phyloP scores from a whole-genome alignment of 139 green algal genomes.

The Micromonas pusilla region DNA sequence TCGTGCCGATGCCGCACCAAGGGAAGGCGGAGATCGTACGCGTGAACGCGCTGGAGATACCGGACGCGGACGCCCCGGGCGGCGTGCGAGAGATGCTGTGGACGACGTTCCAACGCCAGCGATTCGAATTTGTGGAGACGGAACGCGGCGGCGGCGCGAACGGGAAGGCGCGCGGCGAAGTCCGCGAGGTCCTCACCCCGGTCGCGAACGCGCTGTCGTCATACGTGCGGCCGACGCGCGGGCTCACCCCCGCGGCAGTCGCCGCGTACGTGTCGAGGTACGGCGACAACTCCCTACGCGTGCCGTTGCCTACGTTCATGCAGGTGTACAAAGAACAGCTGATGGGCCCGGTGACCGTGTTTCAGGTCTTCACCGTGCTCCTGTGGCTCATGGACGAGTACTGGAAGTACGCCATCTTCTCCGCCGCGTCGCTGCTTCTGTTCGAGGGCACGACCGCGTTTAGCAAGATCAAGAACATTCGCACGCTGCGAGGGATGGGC shows the following conservation, averaged over 20 bases:
- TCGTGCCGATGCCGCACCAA: slow-evolving; percentile 26
- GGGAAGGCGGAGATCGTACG: slow-evolving; percentile 31
- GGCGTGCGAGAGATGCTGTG: slow-evolving; percentile 10
- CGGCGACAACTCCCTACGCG: slow-evolving; percentile 33
- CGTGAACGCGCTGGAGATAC: not conserved
- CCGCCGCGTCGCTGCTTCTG: slow-evolving; percentile 12
- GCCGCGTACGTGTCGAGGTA: not conserved
- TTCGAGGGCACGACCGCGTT: slow-evolving; percentile 35
- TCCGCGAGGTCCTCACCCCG: slow-evolving; percentile 22
- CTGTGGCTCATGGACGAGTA: slow-evolving; percentile 40
- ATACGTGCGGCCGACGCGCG: slow-evolving; percentile 18
- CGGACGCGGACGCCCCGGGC: not conserved
- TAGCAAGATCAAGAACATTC: slow-evolving; percentile 32
- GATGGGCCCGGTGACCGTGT: slow-evolving; percentile 34
- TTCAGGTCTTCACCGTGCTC: slow-evolving; percentile 35
- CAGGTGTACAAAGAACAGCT: slow-evolving; percentile 40
- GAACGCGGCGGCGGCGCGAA: slow-evolving; percentile 1
- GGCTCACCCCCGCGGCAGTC: slow-evolving; percentile 3
- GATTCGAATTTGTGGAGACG: slow-evolving; percentile 20
- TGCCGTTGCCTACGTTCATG: slow-evolving; percentile 34
- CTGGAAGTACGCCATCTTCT: slow-evolving; percentile 40
- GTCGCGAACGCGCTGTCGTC: not conserved
- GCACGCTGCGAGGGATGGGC: slow-evolving; percentile 33
- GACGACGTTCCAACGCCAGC: slow-evolving; percentile 34
- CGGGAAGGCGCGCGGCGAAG: slow-evolving; percentile 14